Conservation (phyloP, 1,284 basidiomycete species). For the Irpex sp. region DNA sequence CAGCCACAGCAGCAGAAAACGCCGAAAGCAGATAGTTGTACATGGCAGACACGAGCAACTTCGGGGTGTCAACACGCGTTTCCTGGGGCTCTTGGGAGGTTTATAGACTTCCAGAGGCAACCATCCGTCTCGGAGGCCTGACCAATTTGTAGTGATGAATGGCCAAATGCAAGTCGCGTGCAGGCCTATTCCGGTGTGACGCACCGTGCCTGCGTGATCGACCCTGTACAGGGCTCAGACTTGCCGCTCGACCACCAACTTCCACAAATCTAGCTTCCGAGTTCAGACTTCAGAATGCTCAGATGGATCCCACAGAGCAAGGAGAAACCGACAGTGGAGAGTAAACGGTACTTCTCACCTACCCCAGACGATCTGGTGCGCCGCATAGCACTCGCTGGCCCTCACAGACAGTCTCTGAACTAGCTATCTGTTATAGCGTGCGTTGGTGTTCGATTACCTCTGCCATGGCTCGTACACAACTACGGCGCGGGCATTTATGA, state of each 20-base stretch:
- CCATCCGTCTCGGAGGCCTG: background rate
- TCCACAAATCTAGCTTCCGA: background rate
- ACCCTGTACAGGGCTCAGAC: background rate
- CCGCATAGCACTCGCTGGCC: background rate
- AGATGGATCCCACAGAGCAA: constrained; percentile 11
- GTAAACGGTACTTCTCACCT: constrained; percentile 13
- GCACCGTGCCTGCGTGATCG: background rate
- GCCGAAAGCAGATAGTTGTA: background rate
- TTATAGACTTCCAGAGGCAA: background rate
- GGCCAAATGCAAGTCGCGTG: constrained; percentile 1
- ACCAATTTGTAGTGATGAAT: background rate
- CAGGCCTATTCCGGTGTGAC: background rate
- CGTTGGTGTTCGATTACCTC: constrained; percentile 81
- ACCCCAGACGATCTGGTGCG: constrained; percentile 16
- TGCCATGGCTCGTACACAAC: constrained; percentile 69
- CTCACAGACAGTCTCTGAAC: background rate
- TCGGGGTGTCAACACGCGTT: background rate
- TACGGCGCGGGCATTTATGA: constrained; percentile 69
- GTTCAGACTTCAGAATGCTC: background rate
- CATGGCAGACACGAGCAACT: background rate
- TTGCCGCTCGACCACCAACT: background rate
- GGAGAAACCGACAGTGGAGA: constrained; percentile 10
- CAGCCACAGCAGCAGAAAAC: background rate
- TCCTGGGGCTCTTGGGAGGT: background rate
- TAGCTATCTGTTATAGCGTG: constrained; percentile 39